These are phyloP conservation scores for Wallacemonas sp. DNA, from an alignment of 208 protist genomes.

Conservation along the genomic window DNA sequence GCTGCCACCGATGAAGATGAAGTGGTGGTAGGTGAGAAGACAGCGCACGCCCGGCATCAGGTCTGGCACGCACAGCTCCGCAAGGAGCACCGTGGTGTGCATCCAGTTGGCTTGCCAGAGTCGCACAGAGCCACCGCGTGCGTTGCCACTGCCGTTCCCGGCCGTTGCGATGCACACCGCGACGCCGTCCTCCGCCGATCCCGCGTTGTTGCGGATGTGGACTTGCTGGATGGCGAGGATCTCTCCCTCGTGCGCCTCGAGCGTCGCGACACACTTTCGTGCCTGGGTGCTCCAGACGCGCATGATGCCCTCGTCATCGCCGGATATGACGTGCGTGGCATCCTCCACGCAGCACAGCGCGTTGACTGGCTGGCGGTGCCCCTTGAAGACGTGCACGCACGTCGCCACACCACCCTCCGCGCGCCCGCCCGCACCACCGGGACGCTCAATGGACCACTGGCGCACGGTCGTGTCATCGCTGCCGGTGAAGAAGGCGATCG, in stretches of 20 bases:
- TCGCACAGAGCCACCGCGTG: slow-evolving; percentile 17
- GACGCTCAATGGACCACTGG: slow-evolving; percentile 35
- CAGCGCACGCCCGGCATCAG: slow-evolving; percentile 32
- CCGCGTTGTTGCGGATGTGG: neutral
- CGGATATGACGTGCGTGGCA: slow-evolving; percentile 34
- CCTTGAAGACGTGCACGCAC: slow-evolving; percentile 49
- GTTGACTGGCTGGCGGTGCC: slow-evolving; percentile 44
- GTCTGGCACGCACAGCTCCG: slow-evolving; percentile 26
- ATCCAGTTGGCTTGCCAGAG: slow-evolving; percentile 29
- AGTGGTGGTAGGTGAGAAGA: slow-evolving; percentile 33
- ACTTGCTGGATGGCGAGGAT: slow-evolving; percentile 6
- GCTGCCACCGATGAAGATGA: slow-evolving; percentile 35
- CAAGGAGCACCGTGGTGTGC: slow-evolving; percentile 20
- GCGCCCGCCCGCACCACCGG: slow-evolving; percentile 17
- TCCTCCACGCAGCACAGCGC: slow-evolving; percentile 29
- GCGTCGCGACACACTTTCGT: slow-evolving; percentile 27
- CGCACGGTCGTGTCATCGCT: slow-evolving; percentile 58
- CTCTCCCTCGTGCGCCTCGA: slow-evolving; percentile 29
- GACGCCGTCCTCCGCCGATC: neutral
- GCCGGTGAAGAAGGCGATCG: slow-evolving; percentile 41
- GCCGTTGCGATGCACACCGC: neutral
- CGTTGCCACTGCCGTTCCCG: neutral
- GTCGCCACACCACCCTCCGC: slow-evolving; percentile 13
- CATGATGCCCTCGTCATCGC: slow-evolving; percentile 29
- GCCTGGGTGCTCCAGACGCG: slow-evolving; percentile 42